phyloP scores from a whole-genome alignment of 768 basidiomycete species.

The Chalciporus pseudorubinellus region DNA sequence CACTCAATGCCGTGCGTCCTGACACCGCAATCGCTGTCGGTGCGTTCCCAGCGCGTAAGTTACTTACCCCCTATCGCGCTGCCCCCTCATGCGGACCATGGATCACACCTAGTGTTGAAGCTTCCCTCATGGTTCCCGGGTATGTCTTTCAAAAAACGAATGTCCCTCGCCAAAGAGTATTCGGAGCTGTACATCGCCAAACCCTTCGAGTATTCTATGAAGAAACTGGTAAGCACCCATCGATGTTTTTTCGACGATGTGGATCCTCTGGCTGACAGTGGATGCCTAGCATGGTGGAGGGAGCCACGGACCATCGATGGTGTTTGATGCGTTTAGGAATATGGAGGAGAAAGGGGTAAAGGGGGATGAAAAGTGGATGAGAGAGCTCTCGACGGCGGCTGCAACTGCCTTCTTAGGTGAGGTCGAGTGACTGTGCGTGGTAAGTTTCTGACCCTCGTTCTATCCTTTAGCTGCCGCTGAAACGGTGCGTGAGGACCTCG shows the following conservation, averaged over 20 bases:
- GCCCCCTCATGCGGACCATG: background rate
- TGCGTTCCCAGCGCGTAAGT: constrained; percentile 8
- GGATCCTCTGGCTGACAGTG: too few relatives aligned
- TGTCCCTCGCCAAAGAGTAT: background rate
- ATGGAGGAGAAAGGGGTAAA: background rate
- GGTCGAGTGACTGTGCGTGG: too few relatives aligned
- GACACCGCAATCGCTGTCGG: constrained; percentile 3
- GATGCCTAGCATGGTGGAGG: background rate
- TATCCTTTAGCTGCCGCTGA: constrained; percentile 9
- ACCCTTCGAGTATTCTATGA: constrained; percentile 5
- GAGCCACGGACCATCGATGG: background rate
- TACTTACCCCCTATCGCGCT: background rate
- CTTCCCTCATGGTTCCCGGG: constrained; percentile 15
- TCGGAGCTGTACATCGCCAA: background rate
- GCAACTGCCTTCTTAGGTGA: constrained; percentile 1
- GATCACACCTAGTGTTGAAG: constrained; percentile 4
- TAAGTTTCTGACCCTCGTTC: background rate
- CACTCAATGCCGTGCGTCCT: background rate
- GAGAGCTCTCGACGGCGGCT: background rate
- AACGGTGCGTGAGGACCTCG: constrained; percentile 8
- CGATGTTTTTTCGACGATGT: background rate
- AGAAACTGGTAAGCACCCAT: background rate
- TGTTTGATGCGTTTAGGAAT: background rate
- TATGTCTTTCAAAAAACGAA: constrained; percentile 3
- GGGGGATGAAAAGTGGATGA: background rate